These are phyloP conservation scores for Penicillium sp. DNA, from an alignment of 2,329 filamentous ascomycete genomes.

Conservation along the genomic window DNA sequence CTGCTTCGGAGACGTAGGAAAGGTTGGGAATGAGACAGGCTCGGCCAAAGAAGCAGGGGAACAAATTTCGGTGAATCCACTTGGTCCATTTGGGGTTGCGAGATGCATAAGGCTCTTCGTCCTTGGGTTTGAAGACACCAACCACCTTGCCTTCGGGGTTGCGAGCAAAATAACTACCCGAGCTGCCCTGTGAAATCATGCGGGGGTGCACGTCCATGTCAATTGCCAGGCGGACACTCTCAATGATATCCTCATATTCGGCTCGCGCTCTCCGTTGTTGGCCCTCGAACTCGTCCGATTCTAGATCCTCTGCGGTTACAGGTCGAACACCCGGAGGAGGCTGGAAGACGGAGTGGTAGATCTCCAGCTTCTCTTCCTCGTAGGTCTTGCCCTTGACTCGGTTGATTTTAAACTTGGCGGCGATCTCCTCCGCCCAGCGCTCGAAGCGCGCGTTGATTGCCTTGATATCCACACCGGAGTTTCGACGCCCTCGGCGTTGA, in stretches of 20 bases:
- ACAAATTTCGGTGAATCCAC: constrained; percentile 96
- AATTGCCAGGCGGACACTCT: constrained; percentile 86
- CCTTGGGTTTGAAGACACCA: constrained; percentile 97
- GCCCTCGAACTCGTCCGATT: constrained; percentile 55
- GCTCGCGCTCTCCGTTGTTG: constrained; percentile 61
- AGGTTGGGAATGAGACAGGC: constrained; percentile 95
- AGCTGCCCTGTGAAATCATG: constrained; percentile 95
- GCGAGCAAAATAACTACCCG: constrained; percentile 94
- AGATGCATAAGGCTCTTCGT: constrained; percentile 95
- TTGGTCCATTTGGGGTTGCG: constrained; percentile 99
- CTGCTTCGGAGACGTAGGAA: constrained; percentile 95
- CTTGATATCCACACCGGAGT: constrained; percentile 90
- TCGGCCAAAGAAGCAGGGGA: constrained; percentile 93
- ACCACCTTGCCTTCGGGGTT: constrained; percentile 90
- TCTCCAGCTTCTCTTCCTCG: constrained; percentile 85
- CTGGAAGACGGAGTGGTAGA: constrained; percentile 96
- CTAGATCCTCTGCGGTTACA: constrained; percentile 68
- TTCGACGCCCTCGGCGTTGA: constrained; percentile 58
- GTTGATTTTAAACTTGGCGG: constrained; percentile 87
- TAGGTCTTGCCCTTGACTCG: constrained; percentile 67
- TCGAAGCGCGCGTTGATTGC: constrained; percentile 95
- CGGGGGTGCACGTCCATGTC: constrained; percentile 86
- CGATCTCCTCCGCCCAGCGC: constrained; percentile 96
- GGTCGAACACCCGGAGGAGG: constrained; percentile 82
- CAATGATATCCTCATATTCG: constrained; percentile 82